Base-by-base conservation (phyloP, 2,329 filamentous ascomycete species). In the Aspergillus caelatus region DNA sequence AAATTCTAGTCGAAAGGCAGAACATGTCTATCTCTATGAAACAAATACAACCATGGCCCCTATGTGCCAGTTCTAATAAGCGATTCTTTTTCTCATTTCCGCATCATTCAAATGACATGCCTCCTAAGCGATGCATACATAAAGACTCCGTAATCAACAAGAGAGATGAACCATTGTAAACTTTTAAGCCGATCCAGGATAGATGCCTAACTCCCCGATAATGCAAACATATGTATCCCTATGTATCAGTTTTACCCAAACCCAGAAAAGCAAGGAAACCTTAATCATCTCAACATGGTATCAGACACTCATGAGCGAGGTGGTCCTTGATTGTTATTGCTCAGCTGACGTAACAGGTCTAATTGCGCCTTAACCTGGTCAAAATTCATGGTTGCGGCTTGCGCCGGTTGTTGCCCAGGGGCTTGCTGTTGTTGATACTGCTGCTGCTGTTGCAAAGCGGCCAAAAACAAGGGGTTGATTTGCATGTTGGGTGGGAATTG, bases 401-500 rank as follows among this genome's bases (percentile, higher is more conserved):
- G 75, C 21, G 61, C 62, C 61, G 70, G 69, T 28, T 64, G 66
- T 55, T 72, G 69, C n/a, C 64, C 60, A 66, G 75, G 46, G 2
- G 66, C 59, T 62, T 73, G 73, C 36, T 72, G 70, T 34, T 69
- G 67, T 60, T 71, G 72, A 21, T 70, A 66, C 14, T 74, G 67
- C 58, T 71, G 69, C 21, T 75, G 72, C 32, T 80, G 79, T 61
- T 83, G 82, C 46, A 80, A 59, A 23, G 73, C 72, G 66, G 84
- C 82, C 62, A 89, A 80, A 71, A 89, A 84, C 1, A 84, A 82
- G 4, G 87, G 87, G 67, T 88, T 88, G 63, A 88, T 82, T 67
- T 85, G 85, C 11, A 83, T 78, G 65, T 82, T 78, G 53, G 74
- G 74, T 41, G 78, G 74, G 19, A 80, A 72, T 46, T 78, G 73